phyloP scores from a whole-genome alignment of 2,329 filamentous ascomycete species.

The Calonectria hongkongensis region DNA sequence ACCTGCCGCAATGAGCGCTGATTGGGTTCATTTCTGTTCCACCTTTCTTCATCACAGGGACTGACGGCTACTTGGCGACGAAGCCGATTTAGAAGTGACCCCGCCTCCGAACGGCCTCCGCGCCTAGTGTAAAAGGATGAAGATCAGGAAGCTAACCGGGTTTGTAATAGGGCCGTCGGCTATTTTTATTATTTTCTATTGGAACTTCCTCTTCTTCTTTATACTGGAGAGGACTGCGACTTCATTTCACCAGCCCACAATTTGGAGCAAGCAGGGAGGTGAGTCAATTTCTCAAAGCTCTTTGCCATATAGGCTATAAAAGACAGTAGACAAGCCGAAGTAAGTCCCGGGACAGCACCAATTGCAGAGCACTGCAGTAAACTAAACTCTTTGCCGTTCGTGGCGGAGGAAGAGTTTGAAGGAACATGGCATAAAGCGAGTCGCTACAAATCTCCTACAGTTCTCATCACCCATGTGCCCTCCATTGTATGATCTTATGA shows the following conservation, averaged over 20 bases:
- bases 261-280: neutral
- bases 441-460: no score
- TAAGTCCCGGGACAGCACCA: no score
- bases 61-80: neutral
- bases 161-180: neutral
- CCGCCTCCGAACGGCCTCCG: neutral
- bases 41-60: neutral
- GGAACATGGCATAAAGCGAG: no score
- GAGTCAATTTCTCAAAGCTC: neutral
- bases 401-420: no score
- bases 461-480: no score
- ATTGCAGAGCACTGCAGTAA: no score
- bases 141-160: neutral
- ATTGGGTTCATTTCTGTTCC: neutral
- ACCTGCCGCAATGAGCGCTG: constrained; percentile 6
- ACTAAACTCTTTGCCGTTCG: no score
- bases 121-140: neutral
- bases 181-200: no score
- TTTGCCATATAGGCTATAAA: neutral
- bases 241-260: neutral
- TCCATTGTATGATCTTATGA: no score
- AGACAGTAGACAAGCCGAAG: neutral
- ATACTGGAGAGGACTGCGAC: no score
- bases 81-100: constrained; percentile 5
- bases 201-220: no score